Percentiles rank a stretch among this genome's conserved stretches.
These are phyloP conservation scores for Meira miltonrushii DNA, from an alignment of 1,284 basidiomycete species.

Conservation along the genomic window DNA sequence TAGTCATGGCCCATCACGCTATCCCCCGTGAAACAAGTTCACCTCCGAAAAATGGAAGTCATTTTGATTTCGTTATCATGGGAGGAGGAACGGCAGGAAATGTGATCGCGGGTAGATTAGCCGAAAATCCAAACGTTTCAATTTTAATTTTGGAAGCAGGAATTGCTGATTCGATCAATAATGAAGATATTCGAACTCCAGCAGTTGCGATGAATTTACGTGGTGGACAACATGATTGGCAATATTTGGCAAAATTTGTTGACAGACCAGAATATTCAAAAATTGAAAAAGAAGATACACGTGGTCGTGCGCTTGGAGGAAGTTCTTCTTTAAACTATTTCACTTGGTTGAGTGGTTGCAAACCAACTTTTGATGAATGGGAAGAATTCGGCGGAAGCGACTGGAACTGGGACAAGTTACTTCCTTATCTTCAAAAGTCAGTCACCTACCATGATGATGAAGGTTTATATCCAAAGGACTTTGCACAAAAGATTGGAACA, in stretches of 20 bases:
- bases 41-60: not conserved
- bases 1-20: too few relatives aligned
- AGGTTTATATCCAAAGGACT: not conserved
- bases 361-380: conserved; percentile 8
- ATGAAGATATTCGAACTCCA: not conserved
- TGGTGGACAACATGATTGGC: not conserved
- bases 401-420: not conserved
- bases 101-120: conserved; percentile 6
- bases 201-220: not conserved
- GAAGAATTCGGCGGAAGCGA: not conserved
- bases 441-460: not conserved
- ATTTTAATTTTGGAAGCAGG: conserved; percentile 11
- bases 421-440: not conserved
- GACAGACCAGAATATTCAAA: not conserved
- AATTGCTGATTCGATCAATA: not conserved
- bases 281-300: not conserved
- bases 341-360: not conserved
- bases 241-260: not conserved
- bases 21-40: too few relatives aligned
- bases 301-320: conserved; percentile 3
- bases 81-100: conserved; percentile 9
- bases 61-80: conserved; percentile 7
- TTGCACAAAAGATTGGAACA: not conserved
- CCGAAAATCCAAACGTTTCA: conserved; percentile 6
- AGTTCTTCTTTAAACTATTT: conserved; percentile 4